Percentiles rank a stretch among this genome's conserved stretches.
Evolutionary conservation across 345 rosid species (phyloP).

Genomic region (Eucalyptus pauciflora): DNA sequence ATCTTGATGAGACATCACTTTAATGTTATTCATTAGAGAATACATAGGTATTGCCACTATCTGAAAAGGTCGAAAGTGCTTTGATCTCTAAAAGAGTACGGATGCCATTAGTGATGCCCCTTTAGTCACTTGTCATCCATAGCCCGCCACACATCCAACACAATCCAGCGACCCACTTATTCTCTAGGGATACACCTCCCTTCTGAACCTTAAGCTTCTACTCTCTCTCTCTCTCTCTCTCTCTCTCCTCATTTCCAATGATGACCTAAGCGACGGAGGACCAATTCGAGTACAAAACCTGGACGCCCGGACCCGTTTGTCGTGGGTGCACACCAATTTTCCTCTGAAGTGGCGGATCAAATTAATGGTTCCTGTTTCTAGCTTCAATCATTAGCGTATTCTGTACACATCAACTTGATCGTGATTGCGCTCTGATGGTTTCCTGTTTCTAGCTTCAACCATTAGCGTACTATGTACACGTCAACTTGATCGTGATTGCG

Average conservation of each 20-base stretch:
- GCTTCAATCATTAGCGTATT: fast-evolving
- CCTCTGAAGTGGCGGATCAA: neutral
- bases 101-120: neutral
- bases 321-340: neutral
- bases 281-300: neutral
- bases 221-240: neutral
- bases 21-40: neutral
- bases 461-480: neutral
- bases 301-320: neutral
- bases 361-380: neutral
- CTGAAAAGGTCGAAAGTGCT: neutral
- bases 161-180: neutral
- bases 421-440: neutral
- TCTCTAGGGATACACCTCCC: neutral
- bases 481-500: neutral
- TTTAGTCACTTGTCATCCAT: neutral
- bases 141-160: neutral
- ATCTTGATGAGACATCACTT: neutral
- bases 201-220: neutral
- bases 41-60: neutral
- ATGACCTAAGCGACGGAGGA: neutral
- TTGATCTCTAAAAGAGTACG: neutral
- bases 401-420: neutral
- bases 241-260: no score
- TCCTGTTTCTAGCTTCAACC: neutral